Conservation (phyloP, 371 early-diverging fungal genomes). For the Lichtheimia ornata region DNA sequence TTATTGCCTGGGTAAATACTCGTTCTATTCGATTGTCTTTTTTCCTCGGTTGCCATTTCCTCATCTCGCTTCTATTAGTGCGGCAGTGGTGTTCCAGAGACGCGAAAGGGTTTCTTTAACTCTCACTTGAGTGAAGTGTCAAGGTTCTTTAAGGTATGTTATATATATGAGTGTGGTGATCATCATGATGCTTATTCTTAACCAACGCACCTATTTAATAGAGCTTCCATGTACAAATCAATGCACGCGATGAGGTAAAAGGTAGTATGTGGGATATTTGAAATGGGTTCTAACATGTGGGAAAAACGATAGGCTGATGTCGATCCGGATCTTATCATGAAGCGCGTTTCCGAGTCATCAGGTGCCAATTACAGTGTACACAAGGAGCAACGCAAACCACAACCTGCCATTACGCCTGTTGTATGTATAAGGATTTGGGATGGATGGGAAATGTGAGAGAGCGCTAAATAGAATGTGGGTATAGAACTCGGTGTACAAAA, state of each 20-base stretch:
- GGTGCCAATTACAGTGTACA: constrained; percentile 91
- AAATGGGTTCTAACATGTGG: too few species aligned
- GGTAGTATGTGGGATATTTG: too few species aligned
- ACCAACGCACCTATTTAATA: constrained; percentile 20
- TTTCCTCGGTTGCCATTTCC: constrained; percentile 3
- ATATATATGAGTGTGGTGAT: not conserved
- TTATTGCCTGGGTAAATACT: constrained; percentile 84
- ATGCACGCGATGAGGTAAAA: constrained; percentile 80
- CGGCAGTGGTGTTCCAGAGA: constrained; percentile 92
- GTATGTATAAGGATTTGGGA: constrained; percentile 28
- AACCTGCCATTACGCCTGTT: constrained; percentile 49
- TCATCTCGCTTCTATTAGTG: constrained; percentile 53
- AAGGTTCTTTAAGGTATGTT: constrained; percentile 71
- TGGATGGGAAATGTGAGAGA: not conserved
- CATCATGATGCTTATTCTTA: not conserved
- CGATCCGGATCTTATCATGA: constrained; percentile 82
- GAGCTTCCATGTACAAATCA: constrained; percentile 89
- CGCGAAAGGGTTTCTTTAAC: constrained; percentile 86
- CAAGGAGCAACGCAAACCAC: constrained; percentile 52
- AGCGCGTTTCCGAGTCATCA: constrained; percentile 79
- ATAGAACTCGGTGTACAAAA: constrained; percentile 65
- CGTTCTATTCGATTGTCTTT: too few species aligned
- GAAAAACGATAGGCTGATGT: constrained; percentile 66
- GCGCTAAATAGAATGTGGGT: not conserved
- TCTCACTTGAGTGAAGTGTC: constrained; percentile 82